A percentile compares a stretch with the other conserved stretches of the same genome.
Evolutionary conservation across 2,329 filamentous ascomycete species (phyloP).

Genomic region (Fonsecaea multimorphosa): DNA sequence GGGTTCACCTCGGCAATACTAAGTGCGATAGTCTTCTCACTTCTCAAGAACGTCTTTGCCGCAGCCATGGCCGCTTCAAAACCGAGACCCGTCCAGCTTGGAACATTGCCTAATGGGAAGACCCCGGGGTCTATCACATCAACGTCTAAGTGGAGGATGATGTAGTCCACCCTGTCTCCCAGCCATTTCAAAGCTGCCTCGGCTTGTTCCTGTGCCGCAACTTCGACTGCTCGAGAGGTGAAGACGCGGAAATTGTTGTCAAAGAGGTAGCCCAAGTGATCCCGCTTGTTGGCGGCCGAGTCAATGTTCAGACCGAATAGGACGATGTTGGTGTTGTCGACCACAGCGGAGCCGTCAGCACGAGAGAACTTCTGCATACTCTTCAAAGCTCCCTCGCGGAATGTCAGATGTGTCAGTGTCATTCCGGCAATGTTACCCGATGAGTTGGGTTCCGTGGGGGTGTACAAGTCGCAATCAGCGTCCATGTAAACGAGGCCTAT

Average conservation of each 20-base stretch:
- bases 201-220: conserved; percentile 13
- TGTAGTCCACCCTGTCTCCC: conserved; percentile 38
- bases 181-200: conserved; percentile 34
- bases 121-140: conserved; percentile 40
- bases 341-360: conserved; percentile 11
- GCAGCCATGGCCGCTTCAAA: conserved; percentile 39
- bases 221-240: conserved; percentile 35
- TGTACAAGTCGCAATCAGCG: conserved; percentile 24
- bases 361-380: conserved; percentile 24
- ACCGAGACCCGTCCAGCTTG: conserved; percentile 39
- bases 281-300: conserved; percentile 21
- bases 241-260: conserved; percentile 40
- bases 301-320: conserved; percentile 28
- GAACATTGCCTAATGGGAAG: conserved; percentile 41
- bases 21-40: conserved; percentile 36
- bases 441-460: conserved; percentile 17
- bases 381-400: conserved; percentile 12
- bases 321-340: conserved; percentile 22
- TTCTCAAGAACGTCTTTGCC: conserved; percentile 37
- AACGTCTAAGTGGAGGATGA: conserved; percentile 41
- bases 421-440: conserved; percentile 25
- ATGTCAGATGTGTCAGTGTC: conserved; percentile 24
- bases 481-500: conserved; percentile 32
- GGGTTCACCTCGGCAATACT: conserved; percentile 30
- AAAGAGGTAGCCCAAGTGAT: conserved; percentile 38